These are phyloP conservation scores for Acanthamoeba healyi DNA, from an alignment of 208 protist species.

Conservation along the genomic window DNA sequence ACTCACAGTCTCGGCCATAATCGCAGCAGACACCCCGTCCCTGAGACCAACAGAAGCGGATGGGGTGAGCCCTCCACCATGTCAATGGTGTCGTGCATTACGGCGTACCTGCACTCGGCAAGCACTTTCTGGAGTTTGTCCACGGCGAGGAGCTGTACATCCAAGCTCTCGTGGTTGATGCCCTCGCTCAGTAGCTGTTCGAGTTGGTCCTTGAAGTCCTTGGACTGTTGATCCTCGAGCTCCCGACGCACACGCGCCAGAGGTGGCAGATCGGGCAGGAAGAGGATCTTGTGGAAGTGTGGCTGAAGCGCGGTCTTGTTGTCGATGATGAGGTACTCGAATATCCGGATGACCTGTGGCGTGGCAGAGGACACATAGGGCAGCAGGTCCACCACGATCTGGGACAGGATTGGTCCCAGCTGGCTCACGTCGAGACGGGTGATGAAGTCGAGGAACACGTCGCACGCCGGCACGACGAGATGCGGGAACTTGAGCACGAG, in stretches of 20 bases:
- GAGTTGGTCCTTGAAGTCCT: slow-evolving; percentile 54
- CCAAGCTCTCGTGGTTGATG: slow-evolving; percentile 59
- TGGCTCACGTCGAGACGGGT: slow-evolving; percentile 63
- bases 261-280: slow-evolving; percentile 73
- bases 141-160: slow-evolving; percentile 51
- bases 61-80: too few relatives aligned
- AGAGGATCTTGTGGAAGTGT: slow-evolving; percentile 79
- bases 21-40: neutral
- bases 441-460: slow-evolving; percentile 80
- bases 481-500: slow-evolving; percentile 56
- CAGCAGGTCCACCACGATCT: slow-evolving; percentile 78
- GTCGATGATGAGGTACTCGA: slow-evolving; percentile 80
- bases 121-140: slow-evolving; percentile 59
- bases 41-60: neutral
- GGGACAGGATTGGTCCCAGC: slow-evolving; percentile 79
- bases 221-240: slow-evolving; percentile 33
- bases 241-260: slow-evolving; percentile 18
- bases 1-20: slow-evolving; percentile 51
- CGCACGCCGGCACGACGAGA: slow-evolving; percentile 14
- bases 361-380: neutral
- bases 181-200: slow-evolving; percentile 47
- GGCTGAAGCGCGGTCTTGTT: slow-evolving; percentile 37
- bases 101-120: slow-evolving; percentile 39
- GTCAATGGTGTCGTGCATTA: too few relatives aligned
- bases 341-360: slow-evolving; percentile 48